Evolutionary conservation across 2,329 filamentous ascomycete species (phyloP), one percentile per base, ranked within the genome.

Genomic region (Pseudocercospora eumusae): DNA sequence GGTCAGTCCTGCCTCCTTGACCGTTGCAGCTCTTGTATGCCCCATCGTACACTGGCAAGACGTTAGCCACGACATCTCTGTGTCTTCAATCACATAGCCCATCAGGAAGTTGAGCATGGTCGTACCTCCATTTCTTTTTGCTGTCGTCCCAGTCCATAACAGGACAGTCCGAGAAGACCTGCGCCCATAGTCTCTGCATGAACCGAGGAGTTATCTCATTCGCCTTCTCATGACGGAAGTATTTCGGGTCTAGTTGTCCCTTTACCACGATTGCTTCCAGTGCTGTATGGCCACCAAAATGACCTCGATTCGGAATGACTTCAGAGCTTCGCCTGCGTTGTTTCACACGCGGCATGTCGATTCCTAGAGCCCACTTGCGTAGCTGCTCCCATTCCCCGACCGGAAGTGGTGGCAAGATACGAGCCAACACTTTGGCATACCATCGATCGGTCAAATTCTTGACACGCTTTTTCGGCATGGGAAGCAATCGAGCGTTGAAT

Each of bases 151-250:
- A 80, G 9, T 74, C 72, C 69, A 81, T 74, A 50, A 76, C 71
- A 42, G 79, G 78, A 68, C 77, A 78, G 59, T 78, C 73, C 2
- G 63, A 64, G 56, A 81, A 77, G 6, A 82, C 69, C 23, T 70
- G 71, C 4, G 70, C 66, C 73, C 80, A 83, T 15, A 83, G 63
- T 31, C 79, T 74, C 57, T 72, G 72, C 81, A 83, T 82, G 60
- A 75, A 77, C 9, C 78, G 75, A 10, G 71, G 63, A 1, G 75
- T 81, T 33, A 82, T 71, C n/a, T 55, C 63, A 57, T 78, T 77
- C 63, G 60, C 66, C 20, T 71, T 56, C 15, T 60, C 20, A 18
- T 69, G 68, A 7, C 59, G 64, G 15, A 68, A 67, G 9, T 57
- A 52, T 25, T 20, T 27, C 36, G 57, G 54, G 28, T 61, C 52